phyloP scores from a whole-genome alignment of 2,329 filamentous ascomycete genomes.

The Colletotrichum coccodes region DNA sequence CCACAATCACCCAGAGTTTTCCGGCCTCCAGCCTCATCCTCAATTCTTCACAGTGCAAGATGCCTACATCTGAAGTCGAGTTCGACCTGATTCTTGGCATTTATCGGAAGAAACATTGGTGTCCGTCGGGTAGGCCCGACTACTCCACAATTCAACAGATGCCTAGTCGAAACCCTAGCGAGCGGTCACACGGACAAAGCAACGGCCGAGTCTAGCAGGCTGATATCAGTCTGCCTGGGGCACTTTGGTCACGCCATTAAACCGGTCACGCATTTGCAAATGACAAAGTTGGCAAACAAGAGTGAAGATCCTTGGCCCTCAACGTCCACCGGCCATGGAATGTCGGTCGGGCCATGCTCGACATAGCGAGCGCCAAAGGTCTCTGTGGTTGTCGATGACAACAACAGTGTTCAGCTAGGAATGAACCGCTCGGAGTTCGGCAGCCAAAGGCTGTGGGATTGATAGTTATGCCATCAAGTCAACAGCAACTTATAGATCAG shows the following conservation, averaged over 20 bases:
- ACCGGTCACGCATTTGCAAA: neutral
- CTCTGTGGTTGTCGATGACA: neutral
- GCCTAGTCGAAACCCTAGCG: neutral
- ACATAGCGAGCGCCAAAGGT: neutral
- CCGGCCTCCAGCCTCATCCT: neutral
- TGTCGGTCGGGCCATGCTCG: constrained; percentile 1
- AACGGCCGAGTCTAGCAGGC: neutral
- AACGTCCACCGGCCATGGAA: constrained; percentile 11
- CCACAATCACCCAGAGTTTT: neutral
- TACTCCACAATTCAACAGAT: constrained; percentile 8
- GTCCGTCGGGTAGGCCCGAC: constrained; percentile 16
- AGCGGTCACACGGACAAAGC: neutral
- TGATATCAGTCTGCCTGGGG: neutral
- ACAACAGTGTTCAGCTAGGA: neutral
- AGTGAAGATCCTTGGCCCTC: constrained; percentile 11
- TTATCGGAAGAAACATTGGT: constrained; percentile 9
- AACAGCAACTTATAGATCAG: constrained; percentile 6
- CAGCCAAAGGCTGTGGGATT: constrained; percentile 23
- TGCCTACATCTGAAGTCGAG: neutral
- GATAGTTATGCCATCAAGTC: constrained; percentile 9
- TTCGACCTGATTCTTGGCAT: constrained; percentile 3
- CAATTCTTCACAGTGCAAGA: constrained; percentile 3
- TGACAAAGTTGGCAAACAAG: neutral
- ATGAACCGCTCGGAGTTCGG: constrained; percentile 15
- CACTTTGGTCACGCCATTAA: neutral